phyloP scores from a whole-genome alignment of 2,329 filamentous ascomycete genomes.

The Tolypocladium pustulatum region DNA sequence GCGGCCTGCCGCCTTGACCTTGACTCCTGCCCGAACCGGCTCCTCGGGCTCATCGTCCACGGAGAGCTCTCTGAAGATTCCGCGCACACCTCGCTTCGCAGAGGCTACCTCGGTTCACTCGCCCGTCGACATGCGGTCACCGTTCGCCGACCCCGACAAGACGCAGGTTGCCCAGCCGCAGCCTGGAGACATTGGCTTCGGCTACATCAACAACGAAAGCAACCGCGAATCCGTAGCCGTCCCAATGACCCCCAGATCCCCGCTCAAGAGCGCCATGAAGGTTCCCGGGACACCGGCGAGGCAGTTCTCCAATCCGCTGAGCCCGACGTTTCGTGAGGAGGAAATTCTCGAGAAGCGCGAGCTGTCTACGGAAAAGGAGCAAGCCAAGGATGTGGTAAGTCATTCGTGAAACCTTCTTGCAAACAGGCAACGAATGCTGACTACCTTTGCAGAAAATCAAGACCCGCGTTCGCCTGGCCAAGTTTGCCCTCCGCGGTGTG shows the following conservation, averaged over 20 bases:
- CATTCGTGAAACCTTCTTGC: not conserved
- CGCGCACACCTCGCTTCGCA: conserved; percentile 68
- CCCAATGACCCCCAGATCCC: conserved; percentile 62
- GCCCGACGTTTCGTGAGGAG: conserved; percentile 87
- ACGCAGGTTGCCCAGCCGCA: conserved; percentile 51
- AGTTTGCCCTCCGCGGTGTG: conserved; percentile 87
- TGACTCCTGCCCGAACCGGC: conserved; percentile 36
- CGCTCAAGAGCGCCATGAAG: conserved; percentile 83
- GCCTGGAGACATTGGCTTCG: conserved; percentile 83
- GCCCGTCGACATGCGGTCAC: conserved; percentile 52
- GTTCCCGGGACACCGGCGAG: conserved; percentile 73
- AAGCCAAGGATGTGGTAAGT: conserved; percentile 79
- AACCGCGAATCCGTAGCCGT: conserved; percentile 47
- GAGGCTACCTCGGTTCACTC: conserved; percentile 74
- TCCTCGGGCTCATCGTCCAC: conserved; percentile 42
- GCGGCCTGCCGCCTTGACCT: conserved; percentile 45
- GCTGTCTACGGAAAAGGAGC: conserved; percentile 69
- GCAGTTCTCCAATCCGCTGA: conserved; percentile 65
- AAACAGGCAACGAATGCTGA: conserved; percentile 12
- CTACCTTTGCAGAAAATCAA: conserved; percentile 65
- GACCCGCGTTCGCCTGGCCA: conserved; percentile 80
- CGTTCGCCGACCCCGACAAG: conserved; percentile 49
- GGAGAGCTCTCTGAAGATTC: conserved; percentile 50
- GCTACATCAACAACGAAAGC: conserved; percentile 58
- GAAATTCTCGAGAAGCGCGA: conserved; percentile 79